phyloP scores from a whole-genome alignment of 148 eudicot species.

The Salicornia ramosissima region DNA sequence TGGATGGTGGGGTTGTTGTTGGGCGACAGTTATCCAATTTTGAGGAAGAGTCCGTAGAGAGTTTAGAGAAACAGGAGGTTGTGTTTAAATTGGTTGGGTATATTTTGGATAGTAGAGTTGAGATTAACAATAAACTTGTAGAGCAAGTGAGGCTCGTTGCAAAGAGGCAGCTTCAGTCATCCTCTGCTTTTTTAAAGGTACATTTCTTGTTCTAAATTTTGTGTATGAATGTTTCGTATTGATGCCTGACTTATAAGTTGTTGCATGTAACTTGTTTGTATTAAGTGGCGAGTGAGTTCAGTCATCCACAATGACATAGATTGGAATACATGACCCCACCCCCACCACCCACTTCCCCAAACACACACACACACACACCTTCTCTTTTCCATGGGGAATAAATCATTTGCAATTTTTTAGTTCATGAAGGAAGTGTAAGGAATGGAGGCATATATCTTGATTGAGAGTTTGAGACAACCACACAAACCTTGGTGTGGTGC shows the following conservation, averaged over 20 bases:
- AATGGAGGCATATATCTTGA: not conserved
- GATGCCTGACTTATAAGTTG: not conserved
- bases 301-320: no score
- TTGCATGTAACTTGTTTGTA: not conserved
- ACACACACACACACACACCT: no score
- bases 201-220: not conserved
- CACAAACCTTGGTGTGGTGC: not conserved
- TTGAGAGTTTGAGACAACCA: no score
- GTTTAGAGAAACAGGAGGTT: constrained; percentile 73
- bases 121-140: constrained; percentile 51
- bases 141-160: constrained; percentile 70
- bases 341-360: no score
- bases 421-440: not conserved
- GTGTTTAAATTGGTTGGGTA: constrained; percentile 62
- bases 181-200: constrained; percentile 75
- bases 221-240: not conserved
- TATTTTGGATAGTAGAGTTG: constrained; percentile 49
- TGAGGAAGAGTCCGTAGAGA: constrained; percentile 76
- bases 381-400: not conserved
- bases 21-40: constrained; percentile 42
- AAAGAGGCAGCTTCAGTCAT: constrained; percentile 69
- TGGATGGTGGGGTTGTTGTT: constrained; percentile 31
- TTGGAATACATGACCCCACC: no score
- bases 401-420: not conserved
- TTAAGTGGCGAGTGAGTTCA: not conserved